Conservation (phyloP, 805 yeast genomes). For the Pichia kluyveri region DNA sequence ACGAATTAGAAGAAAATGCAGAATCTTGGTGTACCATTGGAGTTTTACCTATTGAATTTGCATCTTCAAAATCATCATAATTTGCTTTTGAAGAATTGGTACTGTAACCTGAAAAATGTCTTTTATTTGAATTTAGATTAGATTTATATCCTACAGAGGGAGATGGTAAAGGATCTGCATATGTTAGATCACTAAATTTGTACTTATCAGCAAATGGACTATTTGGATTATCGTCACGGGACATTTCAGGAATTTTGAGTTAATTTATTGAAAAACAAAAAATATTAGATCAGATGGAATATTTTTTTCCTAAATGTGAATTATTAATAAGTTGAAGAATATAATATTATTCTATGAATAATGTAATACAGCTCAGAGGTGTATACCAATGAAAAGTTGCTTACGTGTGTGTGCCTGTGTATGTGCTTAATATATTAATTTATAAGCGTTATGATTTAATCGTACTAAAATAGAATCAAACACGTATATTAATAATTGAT, state of each 20-base stretch:
- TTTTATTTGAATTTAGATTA: constrained; percentile 3
- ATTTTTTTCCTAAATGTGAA: background rate
- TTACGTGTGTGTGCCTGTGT: no score
- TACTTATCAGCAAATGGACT: constrained; percentile 17
- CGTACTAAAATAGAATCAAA: no score
- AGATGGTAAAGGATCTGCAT: constrained; percentile 5
- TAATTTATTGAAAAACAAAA: background rate
- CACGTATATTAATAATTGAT: no score
- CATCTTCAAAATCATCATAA: constrained; percentile 11
- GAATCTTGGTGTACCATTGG: constrained; percentile 17
- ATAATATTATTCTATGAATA: no score
- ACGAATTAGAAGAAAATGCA: constrained; percentile 6
- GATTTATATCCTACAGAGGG: constrained; percentile 11
- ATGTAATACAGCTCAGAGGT: no score
- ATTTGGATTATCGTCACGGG: background rate
- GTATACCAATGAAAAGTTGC: no score
- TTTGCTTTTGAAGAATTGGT: constrained; percentile 8
- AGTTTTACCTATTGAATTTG: constrained; percentile 17
- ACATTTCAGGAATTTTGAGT: background rate
- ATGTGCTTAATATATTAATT: no score
- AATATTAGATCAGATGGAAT: background rate
- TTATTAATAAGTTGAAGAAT: no score
- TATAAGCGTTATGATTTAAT: no score
- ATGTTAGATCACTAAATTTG: constrained; percentile 5
- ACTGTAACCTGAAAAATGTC: constrained; percentile 14